Base-by-base conservation (phyloP, 2,329 filamentous ascomycete species). In the Gnomoniopsis smithogilvyi region DNA sequence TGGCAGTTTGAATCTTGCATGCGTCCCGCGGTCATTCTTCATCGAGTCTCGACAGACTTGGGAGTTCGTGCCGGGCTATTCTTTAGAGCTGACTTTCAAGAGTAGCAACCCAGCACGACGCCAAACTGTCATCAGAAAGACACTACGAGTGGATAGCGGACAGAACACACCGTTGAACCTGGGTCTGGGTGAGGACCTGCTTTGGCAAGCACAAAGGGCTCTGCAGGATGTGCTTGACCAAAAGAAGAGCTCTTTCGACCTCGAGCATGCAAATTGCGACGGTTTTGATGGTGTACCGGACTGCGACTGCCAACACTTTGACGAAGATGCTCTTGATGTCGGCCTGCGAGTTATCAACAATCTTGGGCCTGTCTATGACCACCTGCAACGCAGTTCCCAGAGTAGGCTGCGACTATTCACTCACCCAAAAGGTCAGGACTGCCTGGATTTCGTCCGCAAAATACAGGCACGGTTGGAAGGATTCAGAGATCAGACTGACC, bases 131-230 rank as follows among this genome's bases (percentile, higher is more conserved):
- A 73, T 76, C 72, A 72, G 72, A 52, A 76, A 73, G 34, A 71
- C 66, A 2, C 64, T 81, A 46, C 74, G 70, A 58, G 67, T 83
- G 54, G 72, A 74, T 54, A 84, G 81, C 68, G 67, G 64, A 2
- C 81, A 83, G 66, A 70, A 71, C 46, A 71, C 80, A 0, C 80
- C 81, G 3, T 67, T 83, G 53, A 81, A 75, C 19, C 71, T 80
- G 1, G 67, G 73, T 4, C 67, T 73, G 11, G 78, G 77, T 11
- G 80, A 83, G 64, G 73, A 76, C 22, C 64, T 83, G 46, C 72
- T 80, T n/a, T 78, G 77, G 60, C 73, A 76, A 36, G 71, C 76
- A 2, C 74, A 74, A 17, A 74, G 75, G 51, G 71, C 73, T 3
- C 63, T 81, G 38, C 75, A 80, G 56, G 67, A 69, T 7, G 69